A percentile compares a stretch with the other conserved stretches of the same genome.
phyloP scores from a whole-genome alignment of 441 rosid genomes.

The Brassica hybrid region DNA sequence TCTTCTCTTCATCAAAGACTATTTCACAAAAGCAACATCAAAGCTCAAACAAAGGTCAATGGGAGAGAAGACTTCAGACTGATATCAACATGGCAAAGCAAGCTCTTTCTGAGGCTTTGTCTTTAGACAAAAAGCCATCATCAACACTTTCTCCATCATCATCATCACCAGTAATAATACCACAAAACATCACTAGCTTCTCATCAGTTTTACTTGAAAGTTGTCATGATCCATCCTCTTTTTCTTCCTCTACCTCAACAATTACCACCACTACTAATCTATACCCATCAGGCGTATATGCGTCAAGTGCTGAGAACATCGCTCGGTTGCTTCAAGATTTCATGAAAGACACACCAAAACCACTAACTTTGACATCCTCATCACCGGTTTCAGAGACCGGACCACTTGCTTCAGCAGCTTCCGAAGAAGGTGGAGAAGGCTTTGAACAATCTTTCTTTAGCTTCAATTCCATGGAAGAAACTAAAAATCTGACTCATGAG shows the following conservation, averaged over 20 bases:
- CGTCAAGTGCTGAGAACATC: constrained; percentile 1
- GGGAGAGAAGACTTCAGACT: constrained; percentile 15
- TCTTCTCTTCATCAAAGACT: not conserved
- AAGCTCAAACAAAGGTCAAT: constrained; percentile 6
- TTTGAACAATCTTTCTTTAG: constrained; percentile 47
- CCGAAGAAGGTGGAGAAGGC: constrained; percentile 30
- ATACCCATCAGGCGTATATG: not conserved
- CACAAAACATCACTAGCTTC: constrained; percentile 26
- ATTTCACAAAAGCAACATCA: not conserved
- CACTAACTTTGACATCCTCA: constrained; percentile 24
- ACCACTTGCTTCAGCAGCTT: not conserved
- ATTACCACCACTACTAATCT: not conserved
- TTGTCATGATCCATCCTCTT: constrained; percentile 13
- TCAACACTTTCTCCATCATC: not conserved
- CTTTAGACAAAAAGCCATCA: constrained; percentile 49
- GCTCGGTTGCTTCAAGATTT: constrained; percentile 60
- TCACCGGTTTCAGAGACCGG: constrained; percentile 28
- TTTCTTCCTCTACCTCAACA: not conserved
- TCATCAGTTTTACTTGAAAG: constrained; percentile 33
- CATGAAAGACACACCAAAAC: constrained; percentile 52
- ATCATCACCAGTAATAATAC: constrained; percentile 14
- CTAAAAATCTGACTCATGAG: constrained; percentile 44
- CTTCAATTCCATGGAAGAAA: constrained; percentile 57
- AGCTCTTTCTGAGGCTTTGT: constrained; percentile 8
- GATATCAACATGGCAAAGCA: constrained; percentile 4